Percentiles rank a stretch among this genome's conserved stretches.
These are phyloP conservation scores for Cucumis melo DNA, from an alignment of 306 rosid species.

Conservation along the genomic window DNA sequence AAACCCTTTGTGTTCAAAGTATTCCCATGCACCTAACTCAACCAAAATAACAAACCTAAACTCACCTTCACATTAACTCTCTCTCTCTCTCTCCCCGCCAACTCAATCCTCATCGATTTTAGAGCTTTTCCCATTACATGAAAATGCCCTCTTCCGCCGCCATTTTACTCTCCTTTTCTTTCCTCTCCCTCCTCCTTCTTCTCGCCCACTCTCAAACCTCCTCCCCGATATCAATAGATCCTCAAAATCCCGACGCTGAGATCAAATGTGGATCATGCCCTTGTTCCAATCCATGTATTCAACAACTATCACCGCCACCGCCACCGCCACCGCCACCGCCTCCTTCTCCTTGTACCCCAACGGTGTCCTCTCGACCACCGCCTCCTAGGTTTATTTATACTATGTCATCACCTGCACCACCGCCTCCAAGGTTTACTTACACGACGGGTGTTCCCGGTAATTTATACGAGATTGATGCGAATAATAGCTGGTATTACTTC, in stretches of 20 bases:
- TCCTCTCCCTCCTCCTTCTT: conserved; percentile 14
- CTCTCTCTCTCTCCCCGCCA: not conserved
- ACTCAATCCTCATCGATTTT: not conserved
- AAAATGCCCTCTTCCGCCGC: conserved; percentile 14
- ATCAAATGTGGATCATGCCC: conserved; percentile 80
- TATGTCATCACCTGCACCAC: no score
- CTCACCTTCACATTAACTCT: not conserved
- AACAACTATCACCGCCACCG: no score
- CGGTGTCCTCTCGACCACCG: no score
- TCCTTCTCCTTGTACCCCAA: no score
- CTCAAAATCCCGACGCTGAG: conserved; percentile 17
- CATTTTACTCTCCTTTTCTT: not conserved
- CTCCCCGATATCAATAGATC: not conserved
- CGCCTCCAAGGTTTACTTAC: no score
- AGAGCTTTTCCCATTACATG: conserved; percentile 6
- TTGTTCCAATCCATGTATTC: conserved; percentile 40
- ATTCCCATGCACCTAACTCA: conserved; percentile 17
- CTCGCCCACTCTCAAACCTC: not conserved
- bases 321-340: no score
- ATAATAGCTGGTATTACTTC: no score
- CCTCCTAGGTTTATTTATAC: no score
- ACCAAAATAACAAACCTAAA: conserved; percentile 11
- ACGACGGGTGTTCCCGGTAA: no score
- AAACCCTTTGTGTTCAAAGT: not conserved
- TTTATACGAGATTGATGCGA: no score